Evolutionary conservation across 2,329 filamentous ascomycete species (phyloP).

Genomic region (Saccharata proteae): DNA sequence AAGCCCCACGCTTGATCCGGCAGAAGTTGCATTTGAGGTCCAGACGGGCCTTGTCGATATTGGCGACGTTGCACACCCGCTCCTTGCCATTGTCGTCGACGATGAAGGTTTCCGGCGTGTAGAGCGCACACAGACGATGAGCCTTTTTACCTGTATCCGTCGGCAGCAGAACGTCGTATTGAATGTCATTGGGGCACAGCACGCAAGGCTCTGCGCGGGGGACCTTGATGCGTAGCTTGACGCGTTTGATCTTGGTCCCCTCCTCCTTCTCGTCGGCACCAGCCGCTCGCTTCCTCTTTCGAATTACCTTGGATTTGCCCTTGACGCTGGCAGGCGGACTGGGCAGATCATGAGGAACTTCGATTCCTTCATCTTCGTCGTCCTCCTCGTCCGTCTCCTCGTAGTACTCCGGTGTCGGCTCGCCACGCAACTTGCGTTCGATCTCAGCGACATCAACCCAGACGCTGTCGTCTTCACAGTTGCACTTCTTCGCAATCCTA

Average conservation of each 20-base stretch:
- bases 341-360: conserved; percentile 52
- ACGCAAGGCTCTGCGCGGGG: conserved; percentile 75
- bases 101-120: conserved; percentile 86
- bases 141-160: conserved; percentile 82
- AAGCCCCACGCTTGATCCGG: conserved; percentile 85
- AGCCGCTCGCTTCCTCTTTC: conserved; percentile 56
- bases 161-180: conserved; percentile 66
- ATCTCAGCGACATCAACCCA: conserved; percentile 97
- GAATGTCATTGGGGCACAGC: conserved; percentile 82
- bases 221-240: conserved; percentile 59
- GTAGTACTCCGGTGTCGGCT: conserved; percentile 67
- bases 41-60: conserved; percentile 73
- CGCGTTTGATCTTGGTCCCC: conserved; percentile 59
- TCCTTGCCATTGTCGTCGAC: conserved; percentile 63
- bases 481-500: conserved; percentile 89
- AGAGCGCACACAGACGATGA: conserved; percentile 79
- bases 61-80: conserved; percentile 63
- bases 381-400: conserved; percentile 65
- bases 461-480: conserved; percentile 93
- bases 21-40: conserved; percentile 94
- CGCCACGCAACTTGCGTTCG: conserved; percentile 82
- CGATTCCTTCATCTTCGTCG: conserved; percentile 40
- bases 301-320: conserved; percentile 48
- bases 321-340: conserved; percentile 69
- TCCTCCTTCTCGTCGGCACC: conserved; percentile 35